phyloP scores from a whole-genome alignment of 2,329 filamentous ascomycete species.

The Cryphonectria parasitica region DNA sequence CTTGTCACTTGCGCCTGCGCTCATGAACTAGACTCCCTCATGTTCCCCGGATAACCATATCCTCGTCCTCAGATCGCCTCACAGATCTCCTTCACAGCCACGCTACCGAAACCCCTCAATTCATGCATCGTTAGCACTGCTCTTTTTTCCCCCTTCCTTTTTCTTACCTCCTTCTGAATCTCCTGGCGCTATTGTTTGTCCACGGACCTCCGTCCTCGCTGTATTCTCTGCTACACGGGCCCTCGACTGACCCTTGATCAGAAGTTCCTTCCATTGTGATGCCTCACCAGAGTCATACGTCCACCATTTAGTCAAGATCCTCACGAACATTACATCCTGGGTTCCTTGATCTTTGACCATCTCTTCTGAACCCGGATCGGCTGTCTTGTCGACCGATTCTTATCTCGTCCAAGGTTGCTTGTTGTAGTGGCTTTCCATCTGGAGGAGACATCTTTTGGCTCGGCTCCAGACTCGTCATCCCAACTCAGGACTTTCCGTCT shows the following conservation, averaged over 20 bases:
- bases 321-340: neutral
- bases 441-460: neutral
- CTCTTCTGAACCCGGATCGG: neutral
- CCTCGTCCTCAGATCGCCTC: slow-evolving; percentile 34
- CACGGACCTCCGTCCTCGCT: slow-evolving; percentile 29
- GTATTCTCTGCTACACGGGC: slow-evolving; percentile 22
- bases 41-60: slow-evolving; percentile 29
- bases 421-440: slow-evolving; percentile 16
- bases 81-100: slow-evolving; percentile 39
- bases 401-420: slow-evolving; percentile 23
- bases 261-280: neutral
- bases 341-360: neutral
- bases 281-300: neutral
- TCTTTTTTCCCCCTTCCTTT: slow-evolving; percentile 27
- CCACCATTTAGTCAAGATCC: slow-evolving; percentile 11
- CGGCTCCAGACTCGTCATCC: slow-evolving; percentile 16
- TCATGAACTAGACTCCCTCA: slow-evolving; percentile 30
- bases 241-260: neutral
- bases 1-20: slow-evolving; percentile 29
- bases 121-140: slow-evolving; percentile 40
- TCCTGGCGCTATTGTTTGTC: slow-evolving; percentile 28
- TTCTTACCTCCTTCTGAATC: slow-evolving; percentile 2
- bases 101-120: slow-evolving; percentile 36
- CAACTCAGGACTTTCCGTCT: slow-evolving; percentile 20
- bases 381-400: slow-evolving; percentile 15